Base-by-base conservation (phyloP, 2,329 filamentous ascomycete species). In the Emergomyces orientalis region DNA sequence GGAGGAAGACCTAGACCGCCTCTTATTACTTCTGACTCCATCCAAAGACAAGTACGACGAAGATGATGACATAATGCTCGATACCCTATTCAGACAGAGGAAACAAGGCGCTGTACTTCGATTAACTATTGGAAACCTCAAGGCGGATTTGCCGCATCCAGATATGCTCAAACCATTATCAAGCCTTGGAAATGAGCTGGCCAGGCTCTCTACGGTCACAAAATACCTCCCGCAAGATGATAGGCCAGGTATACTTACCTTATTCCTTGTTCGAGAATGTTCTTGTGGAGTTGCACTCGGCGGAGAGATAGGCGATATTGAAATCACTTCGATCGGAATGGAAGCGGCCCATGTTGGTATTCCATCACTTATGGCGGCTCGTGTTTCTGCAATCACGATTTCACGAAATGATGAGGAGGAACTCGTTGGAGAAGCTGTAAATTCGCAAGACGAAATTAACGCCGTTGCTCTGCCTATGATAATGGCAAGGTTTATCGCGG, bases 171-270 rank as follows among this genome's bases (percentile, higher is more conserved):
- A 84, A 11, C 83, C 84, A 51, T 79, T 99, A 17, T 84, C 87
- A 8, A 82, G 82, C 13, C 81, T 99, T 9, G 87, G 84, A 0
- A 87, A 89, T 66, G 94, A 99, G 70, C 74, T 97, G 58, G 82
- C 88, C 6, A 90, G 89, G 67, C 80, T 99, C 5, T 90, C 91
- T 0, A 92, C 87, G 0, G 91, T 99, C 32, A 85, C 93, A 7
- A 97, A 97, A 72, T 97, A 97, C 72, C 81, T 99, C 2, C 93
- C 94, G 0, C 93, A 99, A 69, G 94, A 99, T 74, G 93, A 99
- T 69, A 85, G 92, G 1, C 94, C 94, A 1, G 94, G 94, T 0
- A 79, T 97, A 25, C 79, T 99, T 45, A 91, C 88, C 0, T 79
- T 99, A 45, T 80, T 83, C 0, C 79, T 85, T 37, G 74, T 97